Evolutionary conservation across 495 filamentous ascomycete species (phyloP).

Genomic region (Penicillium herquei): DNA sequence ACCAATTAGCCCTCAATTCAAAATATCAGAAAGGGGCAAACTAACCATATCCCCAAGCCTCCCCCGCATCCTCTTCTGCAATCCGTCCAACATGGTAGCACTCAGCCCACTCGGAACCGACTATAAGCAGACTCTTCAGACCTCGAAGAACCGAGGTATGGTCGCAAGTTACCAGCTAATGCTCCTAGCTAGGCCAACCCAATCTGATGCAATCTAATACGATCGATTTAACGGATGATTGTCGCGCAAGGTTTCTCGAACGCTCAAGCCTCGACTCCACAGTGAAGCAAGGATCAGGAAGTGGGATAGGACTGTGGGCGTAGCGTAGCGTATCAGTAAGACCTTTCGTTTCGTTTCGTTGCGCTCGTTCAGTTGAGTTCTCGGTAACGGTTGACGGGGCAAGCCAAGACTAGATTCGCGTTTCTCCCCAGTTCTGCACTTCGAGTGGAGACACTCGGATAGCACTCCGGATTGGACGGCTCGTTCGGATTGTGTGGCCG

Average conservation of each 20-base stretch:
- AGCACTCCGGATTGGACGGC: slow-evolving; percentile 22
- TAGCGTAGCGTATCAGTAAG: no score
- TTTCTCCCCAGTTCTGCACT: slow-evolving; percentile 17
- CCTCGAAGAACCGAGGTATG: background rate
- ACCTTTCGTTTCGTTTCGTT: no score
- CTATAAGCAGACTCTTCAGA: background rate
- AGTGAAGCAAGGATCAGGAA: no score
- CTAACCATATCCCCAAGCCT: slow-evolving; percentile 43
- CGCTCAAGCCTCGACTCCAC: no score
- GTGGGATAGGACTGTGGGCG: no score
- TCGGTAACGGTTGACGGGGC: no score
- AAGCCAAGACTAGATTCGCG: slow-evolving; percentile 1
- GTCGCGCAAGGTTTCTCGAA: no score
- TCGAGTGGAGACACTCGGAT: slow-evolving; percentile 16
- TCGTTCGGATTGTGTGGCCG: slow-evolving; percentile 20
- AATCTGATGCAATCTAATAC: no score
- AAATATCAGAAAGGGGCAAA: background rate
- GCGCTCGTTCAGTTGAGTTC: no score
- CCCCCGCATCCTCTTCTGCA: slow-evolving; percentile 44
- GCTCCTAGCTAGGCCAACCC: no score
- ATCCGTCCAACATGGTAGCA: slow-evolving; percentile 35
- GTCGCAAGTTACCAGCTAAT: no score
- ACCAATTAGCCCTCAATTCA: slow-evolving; percentile 5
- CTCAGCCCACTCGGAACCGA: background rate
- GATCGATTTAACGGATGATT: no score